Conservation (phyloP, 2,329 filamentous ascomycete genomes). For the Fusarium guadeloupense region DNA sequence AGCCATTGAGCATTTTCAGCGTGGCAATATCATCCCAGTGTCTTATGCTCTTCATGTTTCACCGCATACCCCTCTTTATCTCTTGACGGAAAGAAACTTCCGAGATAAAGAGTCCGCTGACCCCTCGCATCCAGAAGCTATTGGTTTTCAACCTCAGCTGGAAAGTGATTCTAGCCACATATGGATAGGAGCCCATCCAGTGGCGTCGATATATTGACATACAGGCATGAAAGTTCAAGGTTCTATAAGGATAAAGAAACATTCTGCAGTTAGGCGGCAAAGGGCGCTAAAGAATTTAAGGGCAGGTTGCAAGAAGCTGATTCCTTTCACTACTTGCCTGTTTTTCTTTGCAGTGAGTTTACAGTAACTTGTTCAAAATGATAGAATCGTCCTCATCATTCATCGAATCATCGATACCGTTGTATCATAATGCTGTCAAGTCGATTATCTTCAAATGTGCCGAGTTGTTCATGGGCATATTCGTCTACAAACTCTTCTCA, state of each 20-base stretch:
- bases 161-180: background rate
- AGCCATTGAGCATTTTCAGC: too few relatives aligned
- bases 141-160: slow-evolving; percentile 1
- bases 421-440: slow-evolving; percentile 35
- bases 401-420: slow-evolving; percentile 22
- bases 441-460: slow-evolving; percentile 30
- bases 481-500: slow-evolving; percentile 29
- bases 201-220: background rate
- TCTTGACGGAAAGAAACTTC: too few relatives aligned
- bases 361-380: slow-evolving; percentile 1
- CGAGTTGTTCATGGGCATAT: slow-evolving; percentile 27
- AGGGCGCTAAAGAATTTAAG: too few relatives aligned
- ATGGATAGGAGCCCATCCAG: too few relatives aligned
- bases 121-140: background rate
- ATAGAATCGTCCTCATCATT: slow-evolving; percentile 11
- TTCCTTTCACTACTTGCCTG: background rate
- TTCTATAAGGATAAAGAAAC: background rate
- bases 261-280: too few relatives aligned
- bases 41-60: too few relatives aligned
- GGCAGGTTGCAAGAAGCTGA: background rate
- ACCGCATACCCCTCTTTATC: too few relatives aligned
- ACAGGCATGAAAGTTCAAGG: background rate
- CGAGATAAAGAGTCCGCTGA: too few relatives aligned
- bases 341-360: background rate
- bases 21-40: too few relatives aligned